phyloP scores from a whole-genome alignment of 2,329 filamentous ascomycete species.

The Apiospora phragmitis region DNA sequence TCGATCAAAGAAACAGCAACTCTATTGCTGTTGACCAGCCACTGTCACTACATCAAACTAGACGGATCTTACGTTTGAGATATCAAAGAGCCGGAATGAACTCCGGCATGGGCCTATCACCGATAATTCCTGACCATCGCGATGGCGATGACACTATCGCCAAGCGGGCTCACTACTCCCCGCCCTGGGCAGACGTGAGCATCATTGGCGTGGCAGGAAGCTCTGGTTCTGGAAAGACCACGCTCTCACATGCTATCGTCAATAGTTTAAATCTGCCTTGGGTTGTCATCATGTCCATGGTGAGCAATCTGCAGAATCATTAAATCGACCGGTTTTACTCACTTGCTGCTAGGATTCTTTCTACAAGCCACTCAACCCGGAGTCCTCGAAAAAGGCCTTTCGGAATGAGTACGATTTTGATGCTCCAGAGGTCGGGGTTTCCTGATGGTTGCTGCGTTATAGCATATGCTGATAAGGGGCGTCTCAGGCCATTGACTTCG shows the following conservation, averaged over 20 bases:
- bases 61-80: background rate
- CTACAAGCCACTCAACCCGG: constrained; percentile 84
- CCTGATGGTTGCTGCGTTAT: constrained; percentile 10
- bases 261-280: constrained; percentile 88
- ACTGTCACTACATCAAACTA: background rate
- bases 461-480: constrained; percentile 23
- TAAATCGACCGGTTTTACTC: constrained; percentile 19
- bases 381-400: constrained; percentile 80
- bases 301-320: constrained; percentile 39
- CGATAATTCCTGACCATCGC: constrained; percentile 32
- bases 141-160: constrained; percentile 45
- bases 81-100: constrained; percentile 24
- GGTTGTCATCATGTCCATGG: constrained; percentile 98
- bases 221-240: constrained; percentile 95
- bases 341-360: constrained; percentile 79
- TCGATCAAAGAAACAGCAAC: background rate
- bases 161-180: constrained; percentile 75
- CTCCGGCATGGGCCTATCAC: constrained; percentile 25
- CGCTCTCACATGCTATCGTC: constrained; percentile 88
- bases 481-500: constrained; percentile 81
- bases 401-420: constrained; percentile 95
- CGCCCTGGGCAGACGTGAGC: constrained; percentile 93
- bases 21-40: background rate
- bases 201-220: constrained; percentile 96
- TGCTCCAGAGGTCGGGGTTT: constrained; percentile 65